These are phyloP conservation scores for Eucalyptus tenuipes DNA, from an alignment of 345 rosid species.

Conservation along the genomic window DNA sequence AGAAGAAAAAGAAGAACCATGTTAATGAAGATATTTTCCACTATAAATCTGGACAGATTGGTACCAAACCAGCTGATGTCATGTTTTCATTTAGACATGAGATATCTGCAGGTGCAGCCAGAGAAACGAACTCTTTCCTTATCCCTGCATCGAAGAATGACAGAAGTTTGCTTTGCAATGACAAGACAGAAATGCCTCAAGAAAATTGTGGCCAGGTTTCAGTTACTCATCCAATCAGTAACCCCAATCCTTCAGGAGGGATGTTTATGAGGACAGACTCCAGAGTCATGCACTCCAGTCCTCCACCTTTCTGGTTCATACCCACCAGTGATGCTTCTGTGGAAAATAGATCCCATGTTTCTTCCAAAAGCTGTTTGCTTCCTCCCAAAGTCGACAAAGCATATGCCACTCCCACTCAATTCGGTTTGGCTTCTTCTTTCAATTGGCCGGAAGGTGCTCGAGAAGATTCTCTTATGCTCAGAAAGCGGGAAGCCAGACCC, in stretches of 20 bases:
- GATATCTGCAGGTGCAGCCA: slow-evolving; percentile 3
- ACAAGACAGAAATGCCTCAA: slow-evolving; percentile 33
- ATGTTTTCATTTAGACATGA: slow-evolving; percentile 2
- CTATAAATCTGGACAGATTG: slow-evolving; percentile 1
- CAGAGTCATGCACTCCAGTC: slow-evolving; percentile 5
- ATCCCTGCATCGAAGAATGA: slow-evolving; percentile 26
- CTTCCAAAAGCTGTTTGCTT: slow-evolving; percentile 5
- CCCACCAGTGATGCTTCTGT: slow-evolving; percentile 12
- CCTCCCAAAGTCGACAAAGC: neutral
- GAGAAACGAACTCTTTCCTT: slow-evolving; percentile 20
- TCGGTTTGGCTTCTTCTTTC: neutral
- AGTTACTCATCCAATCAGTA: neutral
- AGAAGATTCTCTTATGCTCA: neutral
- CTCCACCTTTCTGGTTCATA: slow-evolving; percentile 9
- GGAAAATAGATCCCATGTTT: slow-evolving; percentile 25
- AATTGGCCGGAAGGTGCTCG: neutral
- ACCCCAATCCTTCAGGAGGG: slow-evolving; percentile 11
- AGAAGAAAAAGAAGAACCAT: slow-evolving; percentile 30
- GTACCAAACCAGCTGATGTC: slow-evolving; percentile 3
- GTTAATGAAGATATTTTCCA: slow-evolving; percentile 13
- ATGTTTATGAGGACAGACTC: slow-evolving; percentile 7
- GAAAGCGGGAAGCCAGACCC: neutral
- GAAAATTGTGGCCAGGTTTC: slow-evolving; percentile 17
- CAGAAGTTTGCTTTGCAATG: slow-evolving; percentile 24
- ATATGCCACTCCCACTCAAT: neutral